Conservation (phyloP, 1,284 basidiomycete genomes). For the Irpex sp. region DNA sequence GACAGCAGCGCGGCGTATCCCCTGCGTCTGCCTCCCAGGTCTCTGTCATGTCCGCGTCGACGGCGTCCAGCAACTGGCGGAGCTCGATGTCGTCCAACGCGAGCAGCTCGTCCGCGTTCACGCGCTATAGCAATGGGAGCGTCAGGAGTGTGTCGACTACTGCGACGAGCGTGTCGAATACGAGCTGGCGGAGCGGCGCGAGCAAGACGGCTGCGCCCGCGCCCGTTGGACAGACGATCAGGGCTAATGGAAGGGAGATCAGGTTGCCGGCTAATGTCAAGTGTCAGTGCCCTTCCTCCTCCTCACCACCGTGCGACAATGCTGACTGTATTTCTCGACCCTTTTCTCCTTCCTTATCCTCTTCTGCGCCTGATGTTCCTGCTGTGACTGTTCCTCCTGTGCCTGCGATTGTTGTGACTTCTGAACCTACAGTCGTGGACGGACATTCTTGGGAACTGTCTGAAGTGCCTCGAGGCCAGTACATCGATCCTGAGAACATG, state of each 20-base stretch:
- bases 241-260: conserved; percentile 1
- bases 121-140: conserved; percentile 75
- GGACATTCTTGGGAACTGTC: conserved; percentile 72
- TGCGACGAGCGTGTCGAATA: conserved; percentile 70
- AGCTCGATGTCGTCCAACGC: conserved; percentile 64
- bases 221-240: conserved; percentile 1
- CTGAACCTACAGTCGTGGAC: conserved; percentile 52
- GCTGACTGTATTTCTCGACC: conserved; percentile 4
- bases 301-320: background rate
- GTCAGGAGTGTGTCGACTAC: conserved; percentile 68
- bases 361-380: conserved; percentile 10
- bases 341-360: background rate
- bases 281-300: conserved; percentile 45
- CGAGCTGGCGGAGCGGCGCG: conserved; percentile 56
- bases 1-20: conserved; percentile 39
- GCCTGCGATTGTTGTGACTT: conserved; percentile 1
- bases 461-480: conserved; percentile 60
- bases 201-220: conserved; percentile 21
- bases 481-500: conserved; percentile 56
- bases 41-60: conserved; percentile 55
- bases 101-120: conserved; percentile 53
- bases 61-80: conserved; percentile 68
- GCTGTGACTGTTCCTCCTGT: background rate
- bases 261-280: conserved; percentile 69
- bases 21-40: conserved; percentile 49